Conservation (phyloP, 306 rosid species). For the Carpinus viminea region DNA sequence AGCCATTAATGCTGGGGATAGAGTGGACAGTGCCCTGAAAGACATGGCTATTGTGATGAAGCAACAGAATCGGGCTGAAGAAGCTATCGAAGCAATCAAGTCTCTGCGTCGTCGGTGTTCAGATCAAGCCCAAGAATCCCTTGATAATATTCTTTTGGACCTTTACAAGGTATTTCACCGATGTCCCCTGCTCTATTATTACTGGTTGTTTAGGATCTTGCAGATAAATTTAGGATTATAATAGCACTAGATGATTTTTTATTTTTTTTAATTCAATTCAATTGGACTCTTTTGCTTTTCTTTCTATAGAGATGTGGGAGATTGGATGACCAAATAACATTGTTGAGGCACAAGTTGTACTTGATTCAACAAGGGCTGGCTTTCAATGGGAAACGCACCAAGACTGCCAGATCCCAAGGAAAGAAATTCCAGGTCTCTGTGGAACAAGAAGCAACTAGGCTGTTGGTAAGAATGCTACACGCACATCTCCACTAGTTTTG, state of each 20-base stretch:
- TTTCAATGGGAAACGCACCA: slow-evolving; percentile 95
- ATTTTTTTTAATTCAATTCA: too few species aligned
- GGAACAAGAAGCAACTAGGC: slow-evolving; percentile 97
- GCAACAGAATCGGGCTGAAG: slow-evolving; percentile 93
- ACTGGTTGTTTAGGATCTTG: neutral
- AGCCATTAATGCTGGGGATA: slow-evolving; percentile 92
- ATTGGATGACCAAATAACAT: slow-evolving; percentile 80
- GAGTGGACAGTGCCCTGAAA: slow-evolving; percentile 95
- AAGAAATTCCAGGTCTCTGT: slow-evolving; percentile 97
- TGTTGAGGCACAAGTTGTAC: slow-evolving; percentile 76
- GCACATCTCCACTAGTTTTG: neutral
- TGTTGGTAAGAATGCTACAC: slow-evolving; percentile 54
- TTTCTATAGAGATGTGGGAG: slow-evolving; percentile 85
- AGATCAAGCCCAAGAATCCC: slow-evolving; percentile 96
- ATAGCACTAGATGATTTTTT: neutral
- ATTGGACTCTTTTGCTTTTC: neutral
- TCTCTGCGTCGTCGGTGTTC: slow-evolving; percentile 84
- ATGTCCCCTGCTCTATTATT: neutral
- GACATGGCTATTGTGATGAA: slow-evolving; percentile 99
- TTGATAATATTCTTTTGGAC: slow-evolving; percentile 92
- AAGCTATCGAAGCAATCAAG: slow-evolving; percentile 95
- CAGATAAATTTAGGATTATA: neutral
- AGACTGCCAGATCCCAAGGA: slow-evolving; percentile 98
- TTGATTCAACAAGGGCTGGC: slow-evolving; percentile 95
- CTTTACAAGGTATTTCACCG: slow-evolving; percentile 70